Conservation (phyloP, 2,329 filamentous ascomycete genomes). For the Pseudopyricularia javanii region DNA sequence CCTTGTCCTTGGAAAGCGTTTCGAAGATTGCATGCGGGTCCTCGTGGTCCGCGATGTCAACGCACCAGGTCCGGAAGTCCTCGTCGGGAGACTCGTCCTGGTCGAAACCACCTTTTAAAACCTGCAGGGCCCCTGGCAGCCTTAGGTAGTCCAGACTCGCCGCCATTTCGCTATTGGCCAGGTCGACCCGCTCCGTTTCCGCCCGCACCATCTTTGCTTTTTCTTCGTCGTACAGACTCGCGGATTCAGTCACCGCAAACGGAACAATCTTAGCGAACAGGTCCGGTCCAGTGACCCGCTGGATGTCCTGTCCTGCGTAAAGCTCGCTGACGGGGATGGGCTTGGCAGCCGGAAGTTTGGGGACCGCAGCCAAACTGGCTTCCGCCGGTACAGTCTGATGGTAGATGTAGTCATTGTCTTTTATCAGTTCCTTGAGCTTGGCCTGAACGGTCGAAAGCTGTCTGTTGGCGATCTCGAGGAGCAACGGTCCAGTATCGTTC, state of each 20-base stretch:
- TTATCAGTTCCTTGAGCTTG: conserved; percentile 61
- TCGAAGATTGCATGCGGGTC: conserved; percentile 71
- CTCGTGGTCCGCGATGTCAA: conserved; percentile 78
- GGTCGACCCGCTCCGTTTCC: conserved; percentile 86
- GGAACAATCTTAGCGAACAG: conserved; percentile 96
- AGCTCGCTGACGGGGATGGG: conserved; percentile 94
- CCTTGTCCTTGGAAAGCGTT: conserved; percentile 63
- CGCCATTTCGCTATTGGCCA: conserved; percentile 89
- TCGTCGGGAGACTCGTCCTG: conserved; percentile 80
- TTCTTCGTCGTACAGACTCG: conserved; percentile 94
- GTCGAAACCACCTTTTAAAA: conserved; percentile 85
- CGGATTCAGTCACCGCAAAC: conserved; percentile 89
- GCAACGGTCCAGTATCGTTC: conserved; percentile 60
- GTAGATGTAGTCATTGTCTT: conserved; percentile 98
- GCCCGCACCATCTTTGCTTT: conserved; percentile 92
- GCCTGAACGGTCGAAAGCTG: conserved; percentile 73
- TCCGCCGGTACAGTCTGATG: conserved; percentile 85
- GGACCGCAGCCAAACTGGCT: conserved; percentile 66
- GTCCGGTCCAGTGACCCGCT: conserved; percentile 91
- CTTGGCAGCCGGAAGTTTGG: conserved; percentile 89
- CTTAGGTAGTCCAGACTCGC: conserved; percentile 90
- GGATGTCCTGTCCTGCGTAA: conserved; percentile 94
- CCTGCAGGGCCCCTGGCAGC: conserved; percentile 76
- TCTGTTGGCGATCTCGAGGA: conserved; percentile 74
- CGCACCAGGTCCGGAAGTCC: conserved; percentile 88